Base-by-base conservation (phyloP, 2,329 filamentous ascomycete genomes). In the Pseudopithomyces maydicus region DNA sequence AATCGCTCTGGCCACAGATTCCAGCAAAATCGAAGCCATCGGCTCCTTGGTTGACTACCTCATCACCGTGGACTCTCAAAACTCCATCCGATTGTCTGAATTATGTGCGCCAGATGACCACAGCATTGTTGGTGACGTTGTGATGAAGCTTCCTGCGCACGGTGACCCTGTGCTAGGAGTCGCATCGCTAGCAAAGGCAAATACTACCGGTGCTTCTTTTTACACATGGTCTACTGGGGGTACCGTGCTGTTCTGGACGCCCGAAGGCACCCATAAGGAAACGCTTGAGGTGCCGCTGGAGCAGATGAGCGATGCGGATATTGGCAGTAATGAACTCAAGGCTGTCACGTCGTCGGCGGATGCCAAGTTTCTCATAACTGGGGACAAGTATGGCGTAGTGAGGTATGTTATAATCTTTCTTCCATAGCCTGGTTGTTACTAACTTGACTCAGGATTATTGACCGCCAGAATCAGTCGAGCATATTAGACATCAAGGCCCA, bases 161-260 rank as follows among this genome's bases (percentile, higher is more conserved):
- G 79, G 81, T 44, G 83, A 84, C 58, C 77, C 84, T 20, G 82
- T 88, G 4, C 76, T 92, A 41, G 95, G 95, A 14, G 88, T 97
- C 1, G 84, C 88, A 51, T 75, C 87, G 0, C 77, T 97, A 4
- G 74, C 82, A 2, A 79, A 79, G 20, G 82, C 85, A 0, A 90
- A 90, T 56, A 73, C 80, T 4, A 77, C 86, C 22, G 81, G 84
- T 20, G 88, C 91, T 0, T 84, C 88, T 8, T 97, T 98, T 69
- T 88, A 93, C 62, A 97, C 93, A 0, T 99, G 93, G 91, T 93
- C 94, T 1, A 86, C 85, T 20, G 88, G 88, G 50, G 95, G 95
- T 5, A 87, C 85, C 15, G 84, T 98, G 49, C 85, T 91, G 22
- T 90, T 96, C 65, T 99, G 95, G 95, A 85, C 88, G 65, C 74